Evolutionary conservation across 2,329 filamentous ascomycete species (phyloP).

Genomic region (Diaporthe citri): DNA sequence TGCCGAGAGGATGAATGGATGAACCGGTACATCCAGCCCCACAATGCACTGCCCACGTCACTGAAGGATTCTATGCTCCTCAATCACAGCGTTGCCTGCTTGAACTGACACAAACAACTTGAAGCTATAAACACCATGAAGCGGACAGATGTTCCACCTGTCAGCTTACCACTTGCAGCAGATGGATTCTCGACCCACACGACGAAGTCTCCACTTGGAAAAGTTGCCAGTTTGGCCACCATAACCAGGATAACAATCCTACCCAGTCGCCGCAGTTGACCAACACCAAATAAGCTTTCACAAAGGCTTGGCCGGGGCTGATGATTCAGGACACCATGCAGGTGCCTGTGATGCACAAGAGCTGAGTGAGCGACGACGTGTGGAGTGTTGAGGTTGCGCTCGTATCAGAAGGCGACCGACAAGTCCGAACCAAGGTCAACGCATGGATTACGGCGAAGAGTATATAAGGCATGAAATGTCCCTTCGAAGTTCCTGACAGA

Average conservation of each 20-base stretch:
- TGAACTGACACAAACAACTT: too few relatives aligned
- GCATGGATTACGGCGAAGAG: neutral
- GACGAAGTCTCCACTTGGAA: neutral
- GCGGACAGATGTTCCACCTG: neutral
- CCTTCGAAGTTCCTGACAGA: neutral
- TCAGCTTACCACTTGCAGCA: neutral
- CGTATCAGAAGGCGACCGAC: neutral
- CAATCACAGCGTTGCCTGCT: neutral
- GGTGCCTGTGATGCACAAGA: neutral
- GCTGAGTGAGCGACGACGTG: neutral
- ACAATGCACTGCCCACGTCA: too few relatives aligned
- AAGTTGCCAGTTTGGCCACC: neutral
- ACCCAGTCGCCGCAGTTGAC: neutral
- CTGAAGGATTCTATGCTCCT: too few relatives aligned
- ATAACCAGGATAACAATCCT: neutral
- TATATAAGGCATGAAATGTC: neutral
- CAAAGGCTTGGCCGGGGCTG: neutral
- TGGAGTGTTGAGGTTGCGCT: neutral
- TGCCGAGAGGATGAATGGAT: too few relatives aligned
- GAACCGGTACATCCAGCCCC: too few relatives aligned
- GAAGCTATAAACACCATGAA: too few relatives aligned
- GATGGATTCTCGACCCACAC: neutral
- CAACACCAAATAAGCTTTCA: neutral
- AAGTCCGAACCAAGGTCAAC: neutral
- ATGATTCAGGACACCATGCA: neutral